phyloP scores from a whole-genome alignment of 768 basidiomycete species.

The Suillus plorans region DNA sequence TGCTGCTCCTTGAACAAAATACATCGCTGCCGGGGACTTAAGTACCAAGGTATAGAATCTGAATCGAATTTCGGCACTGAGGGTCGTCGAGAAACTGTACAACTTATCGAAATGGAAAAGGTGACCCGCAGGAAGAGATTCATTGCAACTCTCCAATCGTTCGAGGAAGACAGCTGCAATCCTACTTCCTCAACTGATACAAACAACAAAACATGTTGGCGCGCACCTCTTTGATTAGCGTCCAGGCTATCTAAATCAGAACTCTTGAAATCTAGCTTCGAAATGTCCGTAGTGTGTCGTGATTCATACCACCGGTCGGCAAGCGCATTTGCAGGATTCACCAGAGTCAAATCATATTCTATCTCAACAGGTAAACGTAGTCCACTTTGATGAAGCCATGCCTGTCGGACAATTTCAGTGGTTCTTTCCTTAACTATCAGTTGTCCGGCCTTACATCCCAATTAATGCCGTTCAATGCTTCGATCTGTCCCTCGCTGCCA shows the following conservation, averaged over 20 bases:
- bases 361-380: constrained; percentile 45
- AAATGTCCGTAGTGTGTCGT: constrained; percentile 33
- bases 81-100: constrained; percentile 41
- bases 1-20: constrained; percentile 36
- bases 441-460: constrained; percentile 47
- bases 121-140: constrained; percentile 43
- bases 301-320: constrained; percentile 54
- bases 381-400: constrained; percentile 60
- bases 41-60: constrained; percentile 54
- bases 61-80: constrained; percentile 53
- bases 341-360: constrained; percentile 54
- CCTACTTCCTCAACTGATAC: neutral
- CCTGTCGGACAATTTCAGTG: constrained; percentile 26
- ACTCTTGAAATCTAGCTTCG: constrained; percentile 39
- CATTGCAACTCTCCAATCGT: constrained; percentile 39
- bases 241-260: constrained; percentile 48
- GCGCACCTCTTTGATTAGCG: constrained; percentile 50
- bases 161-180: constrained; percentile 56
- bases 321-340: constrained; percentile 49
- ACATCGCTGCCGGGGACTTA: constrained; percentile 31
- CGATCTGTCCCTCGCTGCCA: constrained; percentile 43
- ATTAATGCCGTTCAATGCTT: constrained; percentile 49
- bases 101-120: constrained; percentile 41
- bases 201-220: neutral
- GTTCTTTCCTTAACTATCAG: no score